Evolutionary conservation across 2,329 filamentous ascomycete genomes (phyloP), one percentile per base, ranked within the genome.

Genomic region (Ceratocystis diversiconidia): DNA sequence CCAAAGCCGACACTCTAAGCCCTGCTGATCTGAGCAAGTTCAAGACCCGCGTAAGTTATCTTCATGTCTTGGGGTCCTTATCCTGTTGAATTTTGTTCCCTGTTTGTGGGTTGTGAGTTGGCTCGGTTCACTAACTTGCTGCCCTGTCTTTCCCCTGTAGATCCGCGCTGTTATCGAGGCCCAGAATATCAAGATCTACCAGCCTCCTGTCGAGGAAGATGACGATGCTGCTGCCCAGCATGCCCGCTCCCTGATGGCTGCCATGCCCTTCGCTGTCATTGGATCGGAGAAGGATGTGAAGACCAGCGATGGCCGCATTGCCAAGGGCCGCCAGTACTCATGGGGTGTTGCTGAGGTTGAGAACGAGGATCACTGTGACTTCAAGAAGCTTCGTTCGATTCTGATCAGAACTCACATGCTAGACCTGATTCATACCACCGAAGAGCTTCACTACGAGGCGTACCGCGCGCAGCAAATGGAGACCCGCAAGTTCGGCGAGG

Each of bases 391-490:
- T 69, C 92, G 94, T 73, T 96, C 92, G 61, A 97, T 99, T 73
- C 83, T 99, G 71, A 97, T 99, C 81, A 90, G 94, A 77, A 96
- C 92, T 62, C 94, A 99, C 82, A 99, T 99, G 94, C 86, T 99
- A 73, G 94, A 99, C 76, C 88, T 99, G 70, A 99, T 99, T 76
- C 94, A 99, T 82, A 99, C 95, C 70, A 99, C 94, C 71, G 94
- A 99, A 80, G 94, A 99, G 82, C 87, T 91, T 73, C 94, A 99
- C 83, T 99, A 99, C 81, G 94, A 99, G 79, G 92, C 90, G 68
- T 99, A 99, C 83, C 92, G 94, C 73, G 94, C 94, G 65, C 90
- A 95, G 78, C 95, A 99, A 80, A 99, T 99, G 94, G 94, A 99
- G 83, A 99, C 94, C 62, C 86, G 94, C 79, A 99, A 99, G 80